phyloP scores from a whole-genome alignment of 2,329 filamentous ascomycete genomes.

The Scolecobasidium constrictum region DNA sequence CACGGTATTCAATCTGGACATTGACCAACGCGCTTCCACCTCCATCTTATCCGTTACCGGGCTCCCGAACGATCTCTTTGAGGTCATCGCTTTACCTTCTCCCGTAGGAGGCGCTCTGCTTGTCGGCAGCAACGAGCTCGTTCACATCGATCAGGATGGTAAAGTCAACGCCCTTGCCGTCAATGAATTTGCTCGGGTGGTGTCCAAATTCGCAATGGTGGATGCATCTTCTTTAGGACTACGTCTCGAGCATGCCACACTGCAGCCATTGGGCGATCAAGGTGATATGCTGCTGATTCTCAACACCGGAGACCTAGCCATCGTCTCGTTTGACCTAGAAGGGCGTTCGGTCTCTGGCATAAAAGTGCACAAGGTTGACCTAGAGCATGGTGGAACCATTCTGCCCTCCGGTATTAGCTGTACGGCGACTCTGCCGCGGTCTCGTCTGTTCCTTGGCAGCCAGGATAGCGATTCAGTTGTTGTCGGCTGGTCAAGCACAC shows the following conservation, averaged over 20 bases:
- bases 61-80: conserved; percentile 78
- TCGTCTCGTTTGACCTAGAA: conserved; percentile 76
- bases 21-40: conserved; percentile 87
- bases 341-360: conserved; percentile 85
- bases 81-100: conserved; percentile 69
- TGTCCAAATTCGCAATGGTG: conserved; percentile 71
- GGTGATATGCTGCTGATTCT: conserved; percentile 81
- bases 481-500: conserved; percentile 63
- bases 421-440: conserved; percentile 55
- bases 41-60: conserved; percentile 78
- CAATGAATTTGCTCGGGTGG: conserved; percentile 76
- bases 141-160: conserved; percentile 92
- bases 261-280: conserved; percentile 67
- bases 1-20: conserved; percentile 87
- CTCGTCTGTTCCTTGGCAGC: conserved; percentile 73
- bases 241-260: conserved; percentile 67
- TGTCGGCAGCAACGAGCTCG: conserved; percentile 77
- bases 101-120: conserved; percentile 84
- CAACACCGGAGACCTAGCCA: conserved; percentile 60
- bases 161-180: conserved; percentile 88
- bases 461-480: conserved; percentile 73
- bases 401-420: conserved; percentile 57
- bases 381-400: conserved; percentile 51
- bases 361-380: conserved; percentile 53
- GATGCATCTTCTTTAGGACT: conserved; percentile 77